Evolutionary conservation across 73 alveolate species (phyloP), one percentile per base, ranked within the genome.

Genomic region (Paramecium tetraurelia): DNA sequence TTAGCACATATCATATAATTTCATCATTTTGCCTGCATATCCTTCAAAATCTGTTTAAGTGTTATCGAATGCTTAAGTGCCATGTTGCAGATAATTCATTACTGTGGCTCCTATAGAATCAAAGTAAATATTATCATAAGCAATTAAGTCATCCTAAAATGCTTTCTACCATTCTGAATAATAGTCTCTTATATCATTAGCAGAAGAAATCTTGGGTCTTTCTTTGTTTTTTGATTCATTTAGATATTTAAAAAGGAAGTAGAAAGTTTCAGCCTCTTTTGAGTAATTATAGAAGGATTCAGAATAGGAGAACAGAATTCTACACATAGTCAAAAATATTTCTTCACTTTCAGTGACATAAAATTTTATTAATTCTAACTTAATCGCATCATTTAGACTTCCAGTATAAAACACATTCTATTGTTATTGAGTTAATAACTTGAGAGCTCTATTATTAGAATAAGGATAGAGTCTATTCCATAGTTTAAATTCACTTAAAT

Each of bases 391-490:
- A 89, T 89, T 89, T n/a, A 89, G 58, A 8, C 88, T 59, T 5
- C 94, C 94, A 12, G 75, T 71, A 21, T 89, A 89, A 50, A 89
- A 89, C 1, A 89, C 31, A 36, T 63, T 41, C 29, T 89, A 40
- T 71, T 89, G 24, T 35, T 69, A 27, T 50, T 70, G 40, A 8
- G 76, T 43, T 44, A 89, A 40, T 50, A 89, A 40, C 8, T 50
- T 69, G 6, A 70, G 57, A 4, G 87, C 94, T 59, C 20, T 40
- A 46, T 71, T 71, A 89, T 89, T 85, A 24, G 86, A 70, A 58
- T 89, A 89, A 46, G 86, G 92, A 11, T 70, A 89, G n/a, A 89
- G 58, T 70, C 75, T 89, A 71, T 89, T 70, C 94, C 94, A 89
- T 63, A 70, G 48, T 71, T 58, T 36, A 33, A 89, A 70, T 59